Base-by-base conservation (phyloP, 306 rosid species). In the Cucumis cinereus region DNA sequence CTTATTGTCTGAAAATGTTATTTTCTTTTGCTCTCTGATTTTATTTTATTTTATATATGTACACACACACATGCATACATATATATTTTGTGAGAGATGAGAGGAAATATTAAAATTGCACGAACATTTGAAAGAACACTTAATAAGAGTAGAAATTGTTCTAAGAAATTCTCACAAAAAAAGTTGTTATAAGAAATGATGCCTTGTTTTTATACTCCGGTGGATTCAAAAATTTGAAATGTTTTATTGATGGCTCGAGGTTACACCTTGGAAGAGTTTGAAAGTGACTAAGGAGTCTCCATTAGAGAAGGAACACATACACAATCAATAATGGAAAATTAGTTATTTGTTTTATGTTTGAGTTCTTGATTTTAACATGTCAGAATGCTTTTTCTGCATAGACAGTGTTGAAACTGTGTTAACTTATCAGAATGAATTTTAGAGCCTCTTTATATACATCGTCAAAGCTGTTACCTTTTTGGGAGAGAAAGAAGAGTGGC, bases 401-500 rank as follows among this genome's bases (percentile, higher is more conserved):
- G 15, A 47, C 40, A 70, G 24, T 24, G 75, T 70, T 14, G 57
- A 47, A 47, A 38, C 38, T 55, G 30, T 36, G 43, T 57, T 23
- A 35, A 38, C 67, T 12, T 36, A 41, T 60, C 17, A 58, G 23
- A 74, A 77, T 86, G 64, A 77, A 84, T 72, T 36, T 40, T 91
- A 94, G 99, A 94, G 78, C 99, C 99, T 74, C 89, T 94, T 59
- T 92, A 94, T 69, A 89, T 94, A 81, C 96, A 94, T 82, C 97
- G 97, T 50, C 97, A 94, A 90, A 94, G 96, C 77, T 91, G 93
- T 78, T 94, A 94, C 81, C 97, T 94, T 61, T 94, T 94, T 76
- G 99, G 99, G 84, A 90, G 99, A 84, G 98, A 94, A 83, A 87
- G 99, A 83, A 88, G 96, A 88, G 96, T 94, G 71, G 99, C 99